Evolutionary conservation across 2,329 filamentous ascomycete genomes (phyloP), one percentile per base, ranked within the genome.

Genomic region (Epicoccum nigrum): DNA sequence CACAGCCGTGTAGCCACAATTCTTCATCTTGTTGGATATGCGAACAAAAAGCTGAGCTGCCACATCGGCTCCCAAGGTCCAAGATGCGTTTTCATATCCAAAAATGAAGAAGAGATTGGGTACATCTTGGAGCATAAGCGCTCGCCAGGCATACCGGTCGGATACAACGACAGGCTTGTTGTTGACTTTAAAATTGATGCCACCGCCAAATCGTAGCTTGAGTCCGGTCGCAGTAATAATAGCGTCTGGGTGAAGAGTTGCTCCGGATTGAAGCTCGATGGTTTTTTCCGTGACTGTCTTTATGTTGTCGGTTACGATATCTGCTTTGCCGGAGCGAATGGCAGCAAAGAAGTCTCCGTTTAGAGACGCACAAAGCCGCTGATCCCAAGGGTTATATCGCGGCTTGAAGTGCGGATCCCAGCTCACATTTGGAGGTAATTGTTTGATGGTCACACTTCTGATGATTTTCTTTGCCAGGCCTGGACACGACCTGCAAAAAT

Each of bases 301-400:
- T 64, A 84, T 82, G 6, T 68, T 73, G 47, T 77, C 80, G 2
- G 81, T 83, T 19, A 74, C 76, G 8, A 84, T 69, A 39, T 75
- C 71, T 2, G 76, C 78, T 45, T 77, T 77, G 39, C 80, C 81
- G 1, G 68, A 57, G 13, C 76, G 76, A 4, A 84, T 66, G 17
- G 74, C 69, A 13, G 71, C 56, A 69, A 79, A 84, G 64, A 83
- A 83, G 63, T 84, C 82, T 7, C 79, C 81, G 42, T 83, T 76
- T 0, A 79, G 79, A 12, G 70, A 85, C 53, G 89, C 74, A 63
- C 89, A 92, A 7, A 92, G 74, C 0, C 89, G 82, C 68, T 93
- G 89, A 35, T 90, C 80, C 78, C 87, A 77, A 1, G 74, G 74
- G 42, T 74, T 72, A 63, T 77, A 77, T 12, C 46, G 59, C 1